phyloP scores from a whole-genome alignment of 495 filamentous ascomycete species.

The Amphirosellinia nigrospora region DNA sequence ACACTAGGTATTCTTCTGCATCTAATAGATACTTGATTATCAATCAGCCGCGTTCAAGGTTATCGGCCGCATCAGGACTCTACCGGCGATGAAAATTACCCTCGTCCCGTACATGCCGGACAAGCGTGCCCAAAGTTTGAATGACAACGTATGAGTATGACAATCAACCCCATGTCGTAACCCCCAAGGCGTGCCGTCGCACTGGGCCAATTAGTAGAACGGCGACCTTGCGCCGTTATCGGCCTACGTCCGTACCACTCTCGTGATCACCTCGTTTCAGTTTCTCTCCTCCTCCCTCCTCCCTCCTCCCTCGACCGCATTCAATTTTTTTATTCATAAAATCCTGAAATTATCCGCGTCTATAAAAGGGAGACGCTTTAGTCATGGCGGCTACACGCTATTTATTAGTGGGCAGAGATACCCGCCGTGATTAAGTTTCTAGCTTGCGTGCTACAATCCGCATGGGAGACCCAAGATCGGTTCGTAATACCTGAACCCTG shows the following conservation, averaged over 20 bases:
- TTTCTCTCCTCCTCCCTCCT: neutral
- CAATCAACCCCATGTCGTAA: neutral
- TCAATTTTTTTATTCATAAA: neutral
- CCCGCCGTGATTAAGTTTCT: neutral
- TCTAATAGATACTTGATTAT: neutral
- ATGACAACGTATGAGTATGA: neutral
- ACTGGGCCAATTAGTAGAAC: neutral
- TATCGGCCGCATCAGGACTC: conserved; percentile 11
- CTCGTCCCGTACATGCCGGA: conserved; percentile 11
- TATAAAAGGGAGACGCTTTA: neutral
- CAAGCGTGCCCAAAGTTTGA: conserved; percentile 16
- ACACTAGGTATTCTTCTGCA: neutral
- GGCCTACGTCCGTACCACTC: neutral
- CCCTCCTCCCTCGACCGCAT: neutral
- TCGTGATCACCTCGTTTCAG: neutral
- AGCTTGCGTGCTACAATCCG: neutral
- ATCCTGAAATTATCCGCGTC: neutral
- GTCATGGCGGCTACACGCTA: neutral
- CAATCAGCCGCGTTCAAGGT: neutral
- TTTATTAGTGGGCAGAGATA: neutral
- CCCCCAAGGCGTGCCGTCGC: neutral
- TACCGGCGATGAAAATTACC: neutral
- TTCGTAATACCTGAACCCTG: neutral
- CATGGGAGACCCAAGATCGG: neutral
- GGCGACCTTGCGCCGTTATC: neutral